Base-by-base conservation (phyloP, 2,329 filamentous ascomycete species). In the Monilinia fructigena region DNA sequence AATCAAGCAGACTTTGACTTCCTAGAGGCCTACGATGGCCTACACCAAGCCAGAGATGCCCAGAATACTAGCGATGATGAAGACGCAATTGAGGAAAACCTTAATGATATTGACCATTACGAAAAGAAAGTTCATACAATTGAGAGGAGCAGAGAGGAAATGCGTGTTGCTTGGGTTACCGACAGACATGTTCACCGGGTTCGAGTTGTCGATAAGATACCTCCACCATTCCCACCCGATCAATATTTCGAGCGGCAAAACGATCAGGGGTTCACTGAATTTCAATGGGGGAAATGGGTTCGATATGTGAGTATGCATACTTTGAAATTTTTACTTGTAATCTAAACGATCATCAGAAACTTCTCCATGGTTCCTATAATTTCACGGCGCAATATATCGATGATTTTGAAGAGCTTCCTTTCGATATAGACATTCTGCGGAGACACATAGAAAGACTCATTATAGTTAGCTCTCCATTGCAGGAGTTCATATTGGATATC, bases 351-450 rank as follows among this genome's bases (percentile, higher is more conserved):
- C 10, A 16, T 47, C 53, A 78, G 75, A 71, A 76, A 63, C 52
- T 77, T 8, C 54, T 73, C 16, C 74, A 73, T 50, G 68, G 70
- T 31, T 75, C 75, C 2, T 72, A 76, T 35, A 68, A 68, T 26
- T 79, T 79, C 53, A 75, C 77, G 26, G 76, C 75, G 4, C 75
- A 77, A 66, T 79, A 79, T 53, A 75, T 79, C 12, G 77, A 72
- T 59, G 69, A 70, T 54, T 71, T 69, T 65, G 68, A 71, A 38
- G 55, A 71, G 4, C 68, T 72, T 60, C 71, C 70, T 35, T 72
- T 71, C 48, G 66, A 70, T 54, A n/a, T 68, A 35, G 77, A 67
- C 74, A 74, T 50, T 69, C 72, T 65, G 72, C 75, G 52, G 50
- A 75, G 52, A 72, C 72, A 59, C 56, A 60, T 78, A 47, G 77